These are phyloP conservation scores for Leersia perrieri DNA, from an alignment of 176 grass and related monocot genomes.

Conservation along the genomic window DNA sequence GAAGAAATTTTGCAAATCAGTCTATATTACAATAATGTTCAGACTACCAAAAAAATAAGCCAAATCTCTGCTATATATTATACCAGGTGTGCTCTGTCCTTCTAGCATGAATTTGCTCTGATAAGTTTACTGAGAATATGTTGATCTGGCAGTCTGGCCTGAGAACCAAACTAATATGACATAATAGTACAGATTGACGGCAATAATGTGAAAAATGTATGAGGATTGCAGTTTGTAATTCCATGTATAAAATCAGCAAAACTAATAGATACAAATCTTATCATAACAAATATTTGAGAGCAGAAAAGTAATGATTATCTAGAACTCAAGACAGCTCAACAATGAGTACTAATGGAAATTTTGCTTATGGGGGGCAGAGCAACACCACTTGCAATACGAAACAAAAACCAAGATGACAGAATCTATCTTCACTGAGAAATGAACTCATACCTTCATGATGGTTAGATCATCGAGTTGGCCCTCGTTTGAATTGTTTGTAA, in stretches of 20 bases:
- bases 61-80: neutral
- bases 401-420: conserved; percentile 9
- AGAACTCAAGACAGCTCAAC: conserved; percentile 1
- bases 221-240: neutral
- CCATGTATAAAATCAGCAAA: neutral
- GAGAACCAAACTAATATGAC: conserved; percentile 15
- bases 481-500: conserved; percentile 54
- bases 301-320: neutral
- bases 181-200: neutral
- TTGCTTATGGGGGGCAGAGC: neutral
- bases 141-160: neutral
- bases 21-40: neutral
- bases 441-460: conserved; percentile 82
- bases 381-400: neutral
- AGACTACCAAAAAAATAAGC: neutral
- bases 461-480: conserved; percentile 91
- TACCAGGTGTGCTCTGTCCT: neutral
- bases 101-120: neutral
- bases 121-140: conserved; percentile 15
- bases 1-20: neutral
- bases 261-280: neutral
- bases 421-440: conserved; percentile 1
- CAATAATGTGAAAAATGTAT: conserved; percentile 4
- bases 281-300: neutral
- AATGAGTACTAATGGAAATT: neutral